phyloP scores from a whole-genome alignment of 345 rosid species.

The Euphorbia lathyris region DNA sequence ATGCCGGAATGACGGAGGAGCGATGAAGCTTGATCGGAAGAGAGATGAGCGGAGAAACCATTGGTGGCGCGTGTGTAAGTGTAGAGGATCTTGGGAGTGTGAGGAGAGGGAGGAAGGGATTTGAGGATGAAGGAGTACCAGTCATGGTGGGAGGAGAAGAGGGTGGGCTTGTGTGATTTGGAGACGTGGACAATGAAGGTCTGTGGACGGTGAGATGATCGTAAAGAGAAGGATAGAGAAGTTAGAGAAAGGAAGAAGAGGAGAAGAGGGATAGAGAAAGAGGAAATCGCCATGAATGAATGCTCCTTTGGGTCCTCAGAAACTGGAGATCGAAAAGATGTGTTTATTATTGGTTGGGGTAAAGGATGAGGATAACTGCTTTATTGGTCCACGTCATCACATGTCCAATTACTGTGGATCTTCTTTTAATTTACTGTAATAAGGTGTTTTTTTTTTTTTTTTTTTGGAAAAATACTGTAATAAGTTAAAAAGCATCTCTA shows the following conservation, averaged over 20 bases:
- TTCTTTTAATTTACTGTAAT: background rate
- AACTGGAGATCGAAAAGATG: conserved; percentile 8
- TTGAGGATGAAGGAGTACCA: conserved; percentile 66
- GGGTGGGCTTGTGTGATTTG: conserved; percentile 56
- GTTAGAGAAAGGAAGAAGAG: conserved; percentile 15
- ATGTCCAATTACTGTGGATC: background rate
- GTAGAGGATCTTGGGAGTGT: conserved; percentile 55
- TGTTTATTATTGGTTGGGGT: background rate
- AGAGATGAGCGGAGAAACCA: conserved; percentile 82
- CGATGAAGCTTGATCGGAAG: conserved; percentile 40
- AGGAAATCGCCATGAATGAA: conserved; percentile 18
- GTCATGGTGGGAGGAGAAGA: conserved; percentile 51
- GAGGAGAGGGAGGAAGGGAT: conserved; percentile 58
- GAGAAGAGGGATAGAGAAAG: conserved; percentile 23
- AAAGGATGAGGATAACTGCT: background rate
- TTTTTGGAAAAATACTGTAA: too few species aligned
- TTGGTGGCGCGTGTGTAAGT: conserved; percentile 51
- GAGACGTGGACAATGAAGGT: conserved; percentile 67
- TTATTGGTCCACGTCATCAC: conserved; percentile 17
- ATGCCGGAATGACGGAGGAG: conserved; percentile 49
- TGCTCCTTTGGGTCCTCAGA: conserved; percentile 20
- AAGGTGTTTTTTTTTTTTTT: too few species aligned
- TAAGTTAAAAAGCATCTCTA: too few species aligned
- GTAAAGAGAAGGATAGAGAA: conserved; percentile 8
- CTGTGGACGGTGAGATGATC: conserved; percentile 27